Evolutionary conservation across 2,329 filamentous ascomycete genomes (phyloP), one percentile per base, ranked within the genome.

Genomic region (Arthrinium puccinioides): DNA sequence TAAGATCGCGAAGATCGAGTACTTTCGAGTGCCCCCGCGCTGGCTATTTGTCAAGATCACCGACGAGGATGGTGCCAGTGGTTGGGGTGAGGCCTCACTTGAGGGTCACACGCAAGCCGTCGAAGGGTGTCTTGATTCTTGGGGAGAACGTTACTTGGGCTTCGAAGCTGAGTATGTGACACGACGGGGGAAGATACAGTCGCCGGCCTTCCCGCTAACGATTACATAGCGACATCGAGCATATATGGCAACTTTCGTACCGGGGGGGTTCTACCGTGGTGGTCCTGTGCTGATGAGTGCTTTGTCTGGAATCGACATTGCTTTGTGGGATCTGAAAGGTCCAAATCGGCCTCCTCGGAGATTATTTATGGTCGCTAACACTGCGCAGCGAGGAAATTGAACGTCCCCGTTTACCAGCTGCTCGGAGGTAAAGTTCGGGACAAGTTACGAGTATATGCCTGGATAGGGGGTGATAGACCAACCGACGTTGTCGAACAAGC

Each of bases 221-320:
- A 18, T 9, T 7, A 15, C 4, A 18, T 31, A 84, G 80, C 52
- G 77, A 87, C 33, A 88, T 89, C 45, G 84, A 89, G 53, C 79
- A 87, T 44, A 82, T 89, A 40, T 89, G 85, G 85, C 84, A 87
- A 54, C 70, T 73, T 45, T 74, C 76, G 19, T 88, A 79, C 74
- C 72, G 84, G 28, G 65, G 74, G 76, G 76, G 0, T 90, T 89
- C 57, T 89, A 89, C 57, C 70, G 85, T 20, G 84, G 84, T 3
- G 85, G 84, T 0, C 82, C 84, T 0, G 84, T 89, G 9, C 81
- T 89, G 46, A 88, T 89, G 83, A 84, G 78, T 46, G 85, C 84
- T 0, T 60, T 89, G 13, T 76, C 82, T 1, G 85, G 85, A 3
- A 76, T 89, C 36, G 84, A 89, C 51, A 89, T 89, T 55, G 84